Percentiles rank a stretch among this genome's conserved stretches.
These are phyloP conservation scores for Lasiodiplodia sp. DNA, from an alignment of 2,329 filamentous ascomycete species.

Conservation along the genomic window DNA sequence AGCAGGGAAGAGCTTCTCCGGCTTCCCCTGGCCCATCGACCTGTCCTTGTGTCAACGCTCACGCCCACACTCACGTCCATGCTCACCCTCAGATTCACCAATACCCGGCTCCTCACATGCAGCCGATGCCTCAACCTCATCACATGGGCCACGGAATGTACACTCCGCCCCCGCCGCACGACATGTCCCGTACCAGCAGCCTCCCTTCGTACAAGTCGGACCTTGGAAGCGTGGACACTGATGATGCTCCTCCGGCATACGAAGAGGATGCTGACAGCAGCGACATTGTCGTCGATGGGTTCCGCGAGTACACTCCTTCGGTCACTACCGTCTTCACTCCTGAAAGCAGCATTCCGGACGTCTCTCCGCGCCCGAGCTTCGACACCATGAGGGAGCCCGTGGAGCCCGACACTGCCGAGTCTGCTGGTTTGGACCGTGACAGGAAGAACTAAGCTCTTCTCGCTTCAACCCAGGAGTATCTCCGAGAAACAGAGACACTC, in stretches of 20 bases:
- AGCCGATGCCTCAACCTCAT: constrained; percentile 32
- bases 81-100: constrained; percentile 35
- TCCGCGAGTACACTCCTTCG: constrained; percentile 47
- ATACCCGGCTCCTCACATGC: background rate
- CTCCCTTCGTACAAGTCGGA: constrained; percentile 56
- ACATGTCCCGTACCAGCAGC: constrained; percentile 47
- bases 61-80: constrained; percentile 32
- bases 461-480: background rate
- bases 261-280: constrained; percentile 49
- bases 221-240: constrained; percentile 35
- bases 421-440: constrained; percentile 17
- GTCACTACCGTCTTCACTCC: constrained; percentile 44
- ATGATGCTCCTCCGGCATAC: constrained; percentile 51
- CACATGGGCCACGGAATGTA: constrained; percentile 34
- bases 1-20: constrained; percentile 40
- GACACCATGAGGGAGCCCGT: constrained; percentile 41
- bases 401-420: constrained; percentile 8
- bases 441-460: constrained; percentile 19
- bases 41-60: constrained; percentile 13
- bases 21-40: constrained; percentile 8
- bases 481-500: background rate
- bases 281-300: constrained; percentile 52
- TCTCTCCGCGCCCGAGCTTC: constrained; percentile 47
- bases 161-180: constrained; percentile 36
- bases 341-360: constrained; percentile 48